Evolutionary conservation across 2,329 filamentous ascomycete genomes (phyloP).

Genomic region (Intubia oerlemansii): DNA sequence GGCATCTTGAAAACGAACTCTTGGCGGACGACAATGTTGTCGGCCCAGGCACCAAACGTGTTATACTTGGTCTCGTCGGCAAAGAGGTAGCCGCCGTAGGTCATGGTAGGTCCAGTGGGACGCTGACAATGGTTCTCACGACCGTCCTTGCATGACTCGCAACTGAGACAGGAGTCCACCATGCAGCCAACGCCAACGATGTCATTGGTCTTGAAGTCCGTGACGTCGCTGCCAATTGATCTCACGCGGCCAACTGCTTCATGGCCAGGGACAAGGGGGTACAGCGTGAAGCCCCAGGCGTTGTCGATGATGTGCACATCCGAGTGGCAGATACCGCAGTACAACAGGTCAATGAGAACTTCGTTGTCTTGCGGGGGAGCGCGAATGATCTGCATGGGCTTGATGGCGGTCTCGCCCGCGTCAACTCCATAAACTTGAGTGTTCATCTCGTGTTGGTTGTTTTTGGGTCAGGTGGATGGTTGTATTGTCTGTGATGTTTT

Average conservation of each 20-base stretch:
- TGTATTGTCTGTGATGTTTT: too few species aligned
- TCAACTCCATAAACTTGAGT: conserved; percentile 1
- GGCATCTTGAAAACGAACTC: too few species aligned
- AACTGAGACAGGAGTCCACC: conserved; percentile 14
- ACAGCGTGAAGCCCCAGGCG: conserved; percentile 1
- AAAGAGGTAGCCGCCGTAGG: conserved; percentile 15
- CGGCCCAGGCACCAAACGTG: conserved; percentile 30
- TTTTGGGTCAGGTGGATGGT: too few species aligned
- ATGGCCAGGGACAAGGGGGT: conserved; percentile 16
- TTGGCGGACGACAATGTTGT: conserved; percentile 26
- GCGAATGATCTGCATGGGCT: conserved; percentile 1
- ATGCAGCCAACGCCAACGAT: conserved; percentile 17
- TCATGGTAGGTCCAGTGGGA: conserved; percentile 15
- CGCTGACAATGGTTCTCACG: too few species aligned
- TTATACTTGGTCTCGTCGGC: conserved; percentile 14
- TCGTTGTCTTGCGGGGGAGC: conserved; percentile 4
- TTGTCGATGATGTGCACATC: conserved; percentile 4
- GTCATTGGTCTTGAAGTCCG: conserved; percentile 14
- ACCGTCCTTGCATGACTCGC: conserved; percentile 16
- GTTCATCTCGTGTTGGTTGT: background rate
- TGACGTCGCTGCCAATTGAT: conserved; percentile 13
- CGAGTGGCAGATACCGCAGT: conserved; percentile 5
- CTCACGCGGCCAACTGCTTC: conserved; percentile 18
- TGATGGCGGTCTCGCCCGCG: conserved; percentile 1
- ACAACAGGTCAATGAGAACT: conserved; percentile 6